Base-by-base conservation (phyloP, 2,329 filamentous ascomycete genomes). In the Sporothrix protearum region DNA sequence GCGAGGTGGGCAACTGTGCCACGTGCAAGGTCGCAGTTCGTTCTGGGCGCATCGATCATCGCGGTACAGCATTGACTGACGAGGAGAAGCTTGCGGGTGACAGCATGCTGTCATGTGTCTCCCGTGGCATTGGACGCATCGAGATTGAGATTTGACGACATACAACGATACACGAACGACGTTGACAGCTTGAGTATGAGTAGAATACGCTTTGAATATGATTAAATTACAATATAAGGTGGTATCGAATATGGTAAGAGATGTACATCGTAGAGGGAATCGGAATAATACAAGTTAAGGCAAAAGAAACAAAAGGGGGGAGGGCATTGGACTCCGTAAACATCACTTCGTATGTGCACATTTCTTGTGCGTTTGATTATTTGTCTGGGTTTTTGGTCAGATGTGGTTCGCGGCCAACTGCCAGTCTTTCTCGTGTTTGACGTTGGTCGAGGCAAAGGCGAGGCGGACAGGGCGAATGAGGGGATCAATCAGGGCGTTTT, bases 1-100 rank as follows among this genome's bases (percentile, higher is more conserved):
- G 85, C 74, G 83, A 85, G 75, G 85, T 85, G 1, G 85, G 85
- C 0, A 87, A 86, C 72, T 87, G 85, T 69, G 85, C 83, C 0
- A 87, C 85, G 2, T 87, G 85, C 76, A 83, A 80, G 75, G 77
- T 87, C 22, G 75, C 69, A 1, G 73, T 87, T 45, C 81, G 76
- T 74, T 75, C 76, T 2, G 85, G 85, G 0, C 75, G 76, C 42
- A 82, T 86, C 1, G 81, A 85, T 25, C 85, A 87, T 75, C 78
- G 84, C 66, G 85, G 85, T 5, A 83, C 82, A 5, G 84, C 82
- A 7, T 77, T 87, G 19, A 75, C 77, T 68, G 80, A 82, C 0
- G 82, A 82, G 10, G 85, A 87, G 71, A 84, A 82, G 77, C 75
- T 72, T 2, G 77, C 75, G 0, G 78, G 69, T 1, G 28, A 67